These are phyloP conservation scores for Eucalyptus viminalis DNA, from an alignment of 345 rosid species.

Conservation along the genomic window DNA sequence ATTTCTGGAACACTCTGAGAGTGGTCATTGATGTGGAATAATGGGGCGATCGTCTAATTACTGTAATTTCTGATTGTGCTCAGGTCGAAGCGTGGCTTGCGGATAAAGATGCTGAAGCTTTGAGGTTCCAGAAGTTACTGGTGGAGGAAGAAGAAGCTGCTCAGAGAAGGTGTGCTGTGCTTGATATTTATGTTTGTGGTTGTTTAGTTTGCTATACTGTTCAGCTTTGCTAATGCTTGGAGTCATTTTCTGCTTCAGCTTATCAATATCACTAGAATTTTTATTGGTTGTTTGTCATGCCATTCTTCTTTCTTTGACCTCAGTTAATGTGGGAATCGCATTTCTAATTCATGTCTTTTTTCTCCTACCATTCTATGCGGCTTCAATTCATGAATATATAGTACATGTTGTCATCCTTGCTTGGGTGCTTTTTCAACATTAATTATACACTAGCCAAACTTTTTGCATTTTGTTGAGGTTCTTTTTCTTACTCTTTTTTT, in stretches of 20 bases:
- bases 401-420: background rate
- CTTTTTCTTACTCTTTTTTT: background rate
- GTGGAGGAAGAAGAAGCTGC: constrained; percentile 99
- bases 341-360: background rate
- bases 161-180: constrained; percentile 51
- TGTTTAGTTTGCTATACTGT: background rate
- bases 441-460: background rate
- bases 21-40: background rate
- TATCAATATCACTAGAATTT: background rate
- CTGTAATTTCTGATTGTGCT: background rate
- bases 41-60: background rate
- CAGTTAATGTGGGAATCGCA: background rate
- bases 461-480: background rate
- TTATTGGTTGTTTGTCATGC: background rate
- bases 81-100: constrained; percentile 90
- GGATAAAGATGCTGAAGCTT: constrained; percentile 91
- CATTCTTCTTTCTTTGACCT: background rate
- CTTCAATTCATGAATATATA: background rate
- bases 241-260: background rate
- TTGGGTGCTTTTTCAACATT: background rate
- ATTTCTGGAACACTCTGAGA: background rate
- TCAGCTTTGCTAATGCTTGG: background rate
- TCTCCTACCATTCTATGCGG: background rate
- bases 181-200: background rate
- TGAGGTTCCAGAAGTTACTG: constrained; percentile 83